These are phyloP conservation scores for Cydonia oblonga DNA, from an alignment of 331 rosid genomes.

Conservation along the genomic window DNA sequence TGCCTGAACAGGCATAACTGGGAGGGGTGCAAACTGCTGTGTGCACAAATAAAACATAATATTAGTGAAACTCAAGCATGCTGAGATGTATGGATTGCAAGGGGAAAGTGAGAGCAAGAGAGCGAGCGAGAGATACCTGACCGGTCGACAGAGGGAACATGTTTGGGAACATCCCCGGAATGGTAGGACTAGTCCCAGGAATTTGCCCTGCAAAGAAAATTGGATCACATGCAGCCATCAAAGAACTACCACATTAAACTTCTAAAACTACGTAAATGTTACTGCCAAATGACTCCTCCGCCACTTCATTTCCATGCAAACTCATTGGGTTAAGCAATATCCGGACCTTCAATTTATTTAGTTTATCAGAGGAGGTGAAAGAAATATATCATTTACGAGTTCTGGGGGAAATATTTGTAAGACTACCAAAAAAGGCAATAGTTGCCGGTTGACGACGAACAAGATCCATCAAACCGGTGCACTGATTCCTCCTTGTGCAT, in stretches of 20 bases:
- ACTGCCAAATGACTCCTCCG: conserved; percentile 24
- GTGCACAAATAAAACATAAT: conserved; percentile 11
- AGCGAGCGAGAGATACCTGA: conserved; percentile 50
- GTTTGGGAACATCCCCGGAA: conserved; percentile 84
- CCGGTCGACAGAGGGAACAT: conserved; percentile 78
- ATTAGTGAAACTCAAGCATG: background rate
- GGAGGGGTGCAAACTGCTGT: conserved; percentile 77
- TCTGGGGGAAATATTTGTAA: conserved; percentile 54
- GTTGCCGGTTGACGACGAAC: conserved; percentile 92
- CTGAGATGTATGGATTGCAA: no score
- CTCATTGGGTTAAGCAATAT: conserved; percentile 13
- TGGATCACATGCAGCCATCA: conserved; percentile 12
- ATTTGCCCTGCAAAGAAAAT: conserved; percentile 66
- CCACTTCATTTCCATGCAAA: conserved; percentile 19
- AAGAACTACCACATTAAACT: conserved; percentile 5
- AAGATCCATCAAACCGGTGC: conserved; percentile 99
- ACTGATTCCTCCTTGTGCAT: conserved; percentile 92
- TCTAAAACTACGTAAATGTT: conserved; percentile 2
- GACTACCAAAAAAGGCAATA: conserved; percentile 90
- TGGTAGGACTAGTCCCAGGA: conserved; percentile 58
- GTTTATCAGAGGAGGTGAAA: conserved; percentile 32
- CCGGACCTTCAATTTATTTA: conserved; percentile 24
- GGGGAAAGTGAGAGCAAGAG: background rate
- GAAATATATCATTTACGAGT: conserved; percentile 33
- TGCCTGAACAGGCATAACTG: conserved; percentile 99